phyloP scores from a whole-genome alignment of 2,329 filamentous ascomycete species.

The Cryphonectria naterciae region DNA sequence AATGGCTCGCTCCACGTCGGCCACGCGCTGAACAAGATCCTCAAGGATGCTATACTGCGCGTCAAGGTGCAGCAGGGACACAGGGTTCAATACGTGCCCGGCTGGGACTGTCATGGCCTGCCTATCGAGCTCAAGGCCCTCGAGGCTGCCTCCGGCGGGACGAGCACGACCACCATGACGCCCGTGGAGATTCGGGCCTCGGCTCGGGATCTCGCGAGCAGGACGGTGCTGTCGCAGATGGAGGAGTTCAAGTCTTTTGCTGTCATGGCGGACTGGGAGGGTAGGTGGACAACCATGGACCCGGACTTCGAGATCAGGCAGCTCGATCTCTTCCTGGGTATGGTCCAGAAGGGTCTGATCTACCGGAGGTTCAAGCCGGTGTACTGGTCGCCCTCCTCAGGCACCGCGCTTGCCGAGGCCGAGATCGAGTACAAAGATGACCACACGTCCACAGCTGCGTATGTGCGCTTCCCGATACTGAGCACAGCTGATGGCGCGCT shows the following conservation, averaged over 20 bases:
- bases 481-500: conserved; percentile 48
- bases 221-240: conserved; percentile 75
- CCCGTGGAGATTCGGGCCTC: conserved; percentile 65
- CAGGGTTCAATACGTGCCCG: conserved; percentile 80
- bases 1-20: conserved; percentile 91
- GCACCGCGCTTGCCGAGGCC: conserved; percentile 79
- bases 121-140: conserved; percentile 97
- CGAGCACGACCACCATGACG: conserved; percentile 44
- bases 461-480: conserved; percentile 76
- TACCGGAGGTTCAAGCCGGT: conserved; percentile 82
- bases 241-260: conserved; percentile 72
- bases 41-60: conserved; percentile 91
- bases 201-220: conserved; percentile 67
- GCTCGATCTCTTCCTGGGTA: conserved; percentile 73
- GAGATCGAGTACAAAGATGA: conserved; percentile 83
- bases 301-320: conserved; percentile 74
- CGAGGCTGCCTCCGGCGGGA: conserved; percentile 50
- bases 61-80: conserved; percentile 77
- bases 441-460: conserved; percentile 74
- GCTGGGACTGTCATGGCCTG: conserved; percentile 97
- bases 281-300: conserved; percentile 80
- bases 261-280: conserved; percentile 81
- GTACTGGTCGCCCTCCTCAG: conserved; percentile 82
- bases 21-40: conserved; percentile 94
- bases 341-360: conserved; percentile 74